These are phyloP conservation scores for Botrytis elliptica DNA, from an alignment of 2,329 filamentous ascomycete species.

Conservation along the genomic window DNA sequence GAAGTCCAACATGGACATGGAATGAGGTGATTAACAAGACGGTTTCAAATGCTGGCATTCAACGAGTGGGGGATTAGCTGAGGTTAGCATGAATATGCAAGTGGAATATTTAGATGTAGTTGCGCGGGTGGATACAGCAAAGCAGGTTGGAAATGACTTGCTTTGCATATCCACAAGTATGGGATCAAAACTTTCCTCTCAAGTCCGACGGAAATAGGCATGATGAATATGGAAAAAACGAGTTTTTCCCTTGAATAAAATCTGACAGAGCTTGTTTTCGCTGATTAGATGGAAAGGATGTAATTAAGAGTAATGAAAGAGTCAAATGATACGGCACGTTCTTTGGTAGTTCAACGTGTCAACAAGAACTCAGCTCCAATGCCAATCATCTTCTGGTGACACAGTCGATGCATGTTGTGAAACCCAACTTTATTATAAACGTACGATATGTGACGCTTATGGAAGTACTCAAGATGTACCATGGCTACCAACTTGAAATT, in stretches of 20 bases:
- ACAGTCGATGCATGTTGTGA: not conserved
- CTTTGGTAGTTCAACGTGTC: conserved; percentile 7
- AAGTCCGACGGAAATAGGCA: conserved; percentile 15
- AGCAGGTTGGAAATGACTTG: conserved; percentile 7
- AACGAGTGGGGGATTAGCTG: not conserved
- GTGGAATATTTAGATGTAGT: not conserved
- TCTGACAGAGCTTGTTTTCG: not conserved
- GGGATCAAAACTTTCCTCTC: conserved; percentile 12
- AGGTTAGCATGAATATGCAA: conserved; percentile 7
- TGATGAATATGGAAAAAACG: conserved; percentile 18
- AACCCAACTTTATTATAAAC: conserved; percentile 15
- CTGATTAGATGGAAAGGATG: not conserved
- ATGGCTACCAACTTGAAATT: conserved; percentile 13
- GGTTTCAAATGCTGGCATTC: not conserved
- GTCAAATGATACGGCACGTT: not conserved
- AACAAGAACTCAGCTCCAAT: not conserved
- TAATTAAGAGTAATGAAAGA: not conserved
- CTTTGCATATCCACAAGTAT: conserved; percentile 9
- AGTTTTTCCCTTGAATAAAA: not conserved
- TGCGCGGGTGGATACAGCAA: conserved; percentile 9
- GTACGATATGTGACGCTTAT: conserved; percentile 19
- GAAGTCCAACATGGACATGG: not conserved
- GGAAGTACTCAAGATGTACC: conserved; percentile 17
- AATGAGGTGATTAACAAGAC: conserved; percentile 6
- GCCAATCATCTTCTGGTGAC: conserved; percentile 3